Base-by-base conservation (phyloP, 1,139 yeast species). In the Geotrichum aggregatum region DNA sequence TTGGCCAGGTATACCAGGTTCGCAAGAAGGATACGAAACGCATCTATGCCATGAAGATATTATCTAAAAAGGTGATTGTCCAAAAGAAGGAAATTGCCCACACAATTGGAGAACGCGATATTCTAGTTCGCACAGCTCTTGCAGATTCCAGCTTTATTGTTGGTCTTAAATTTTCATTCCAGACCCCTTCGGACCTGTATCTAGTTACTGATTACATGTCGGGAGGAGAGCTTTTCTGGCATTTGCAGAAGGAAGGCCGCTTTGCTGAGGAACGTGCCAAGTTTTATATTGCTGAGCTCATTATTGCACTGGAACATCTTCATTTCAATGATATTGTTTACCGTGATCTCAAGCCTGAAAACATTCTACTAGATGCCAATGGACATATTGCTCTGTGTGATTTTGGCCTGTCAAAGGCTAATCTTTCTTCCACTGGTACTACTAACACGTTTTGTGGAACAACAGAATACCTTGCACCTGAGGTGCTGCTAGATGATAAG, bases 391-490 rank as follows among this genome's bases (percentile, higher is more conserved):
- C 96, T 0, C 76, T 92, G 54, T 92, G 98, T 75, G 98, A 92
- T 71, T 92, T 92, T 71, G 98, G 98, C 8, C 77, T 92, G 55
- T 88, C 96, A 24, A 92, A 92, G 71, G 96, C 97, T 30, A 92
- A 91, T 66, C 73, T 91, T 60, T 78, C 87, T 55, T 80, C 83
- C 56, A 87, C 87, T 64, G 97, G 95, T 61, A 88, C 97, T 36
- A 92, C 98, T 11, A 91, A 89, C 68, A 92, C 98, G 0, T 92
- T 92, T 64, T 92, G 98, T 70, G 98, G 98, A 53, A 92, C 98
- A 16, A 92, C 98, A 6, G 98, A 92, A 68, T 92, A 92, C 69
- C 75, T 92, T 60, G 98, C 98, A 0, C 98, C 98, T 0, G 98
- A 92, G 68, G 78, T 92, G 54, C 73, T 92, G 54, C 75, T 91